phyloP scores from a whole-genome alignment of 192 early-diverging fungal genomes.

The Jimgerdemannia lactiflua region DNA sequence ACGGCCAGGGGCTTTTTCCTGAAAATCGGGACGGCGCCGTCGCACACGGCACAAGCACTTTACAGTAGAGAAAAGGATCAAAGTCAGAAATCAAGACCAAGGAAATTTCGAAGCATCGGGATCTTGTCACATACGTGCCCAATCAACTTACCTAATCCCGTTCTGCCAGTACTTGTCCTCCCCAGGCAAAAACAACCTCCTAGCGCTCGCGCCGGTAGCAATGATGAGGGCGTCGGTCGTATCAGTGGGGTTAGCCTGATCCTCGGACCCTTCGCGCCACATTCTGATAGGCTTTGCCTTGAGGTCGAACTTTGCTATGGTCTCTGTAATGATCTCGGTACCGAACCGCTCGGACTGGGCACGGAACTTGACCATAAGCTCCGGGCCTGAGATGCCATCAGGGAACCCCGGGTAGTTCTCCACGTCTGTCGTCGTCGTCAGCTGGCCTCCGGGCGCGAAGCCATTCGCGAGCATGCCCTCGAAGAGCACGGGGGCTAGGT shows the following conservation, averaged over 20 bases:
- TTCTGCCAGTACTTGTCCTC: slow-evolving; percentile 96
- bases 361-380: slow-evolving; percentile 85
- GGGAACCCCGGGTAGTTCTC: slow-evolving; percentile 98
- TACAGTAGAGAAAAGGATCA: neutral
- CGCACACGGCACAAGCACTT: slow-evolving; percentile 97
- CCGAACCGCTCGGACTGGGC: slow-evolving; percentile 86
- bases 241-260: slow-evolving; percentile 65
- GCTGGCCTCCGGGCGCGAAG: slow-evolving; percentile 59
- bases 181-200: slow-evolving; percentile 83
- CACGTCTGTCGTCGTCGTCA: slow-evolving; percentile 96
- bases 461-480: slow-evolving; percentile 97
- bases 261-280: slow-evolving; percentile 81
- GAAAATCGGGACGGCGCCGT: slow-evolving; percentile 98
- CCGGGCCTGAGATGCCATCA: slow-evolving; percentile 80
- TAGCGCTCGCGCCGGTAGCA: slow-evolving; percentile 99
- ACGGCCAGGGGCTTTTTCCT: slow-evolving; percentile 93
- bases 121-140: no score
- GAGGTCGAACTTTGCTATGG: slow-evolving; percentile 85
- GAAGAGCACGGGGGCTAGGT: slow-evolving; percentile 90
- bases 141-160: slow-evolving; percentile 67
- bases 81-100: no score
- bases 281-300: slow-evolving; percentile 79
- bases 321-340: slow-evolving; percentile 87
- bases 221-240: slow-evolving; percentile 85
- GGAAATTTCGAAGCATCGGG: no score